Conservation (phyloP, 441 rosid species). For the Euphorbia schlechtendalii region DNA sequence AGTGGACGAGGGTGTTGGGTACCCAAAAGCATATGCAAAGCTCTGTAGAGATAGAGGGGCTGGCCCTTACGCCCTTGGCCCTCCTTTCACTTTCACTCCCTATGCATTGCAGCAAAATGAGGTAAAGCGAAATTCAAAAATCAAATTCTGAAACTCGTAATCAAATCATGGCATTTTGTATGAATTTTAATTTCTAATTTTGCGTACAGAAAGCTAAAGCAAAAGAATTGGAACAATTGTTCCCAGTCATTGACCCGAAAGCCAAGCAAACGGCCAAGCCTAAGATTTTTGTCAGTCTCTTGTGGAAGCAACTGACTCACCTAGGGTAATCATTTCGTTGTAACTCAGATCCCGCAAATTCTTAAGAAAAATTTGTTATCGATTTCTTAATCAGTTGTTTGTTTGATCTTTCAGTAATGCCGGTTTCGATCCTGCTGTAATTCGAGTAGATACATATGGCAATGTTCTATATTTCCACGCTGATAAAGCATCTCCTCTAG, state of each 20-base stretch:
- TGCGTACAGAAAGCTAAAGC: constrained; percentile 36
- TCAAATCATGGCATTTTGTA: not conserved
- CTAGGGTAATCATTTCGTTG: constrained; percentile 45
- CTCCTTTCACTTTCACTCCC: constrained; percentile 71
- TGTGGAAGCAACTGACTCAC: constrained; percentile 91
- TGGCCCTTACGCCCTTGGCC: constrained; percentile 46
- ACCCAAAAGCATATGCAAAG: constrained; percentile 67
- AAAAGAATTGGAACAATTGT: constrained; percentile 49
- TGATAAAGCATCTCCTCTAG: constrained; percentile 91
- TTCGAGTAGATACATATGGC: constrained; percentile 81
- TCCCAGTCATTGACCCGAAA: constrained; percentile 60
- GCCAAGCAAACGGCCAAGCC: constrained; percentile 66
- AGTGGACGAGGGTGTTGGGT: constrained; percentile 61
- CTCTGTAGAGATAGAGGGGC: constrained; percentile 44
- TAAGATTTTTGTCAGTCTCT: constrained; percentile 51
- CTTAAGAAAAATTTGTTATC: not conserved
- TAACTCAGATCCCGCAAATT: not conserved
- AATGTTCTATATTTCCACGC: constrained; percentile 84
- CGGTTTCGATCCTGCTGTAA: constrained; percentile 88
- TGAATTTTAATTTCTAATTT: not conserved
- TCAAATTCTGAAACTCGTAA: not conserved
- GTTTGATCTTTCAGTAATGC: constrained; percentile 54
- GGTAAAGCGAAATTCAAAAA: constrained; percentile 26
- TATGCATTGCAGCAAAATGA: constrained; percentile 47
- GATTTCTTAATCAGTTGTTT: not conserved